Base-by-base conservation (phyloP, 2,329 filamentous ascomycete genomes). In the Venturia nashicola region DNA sequence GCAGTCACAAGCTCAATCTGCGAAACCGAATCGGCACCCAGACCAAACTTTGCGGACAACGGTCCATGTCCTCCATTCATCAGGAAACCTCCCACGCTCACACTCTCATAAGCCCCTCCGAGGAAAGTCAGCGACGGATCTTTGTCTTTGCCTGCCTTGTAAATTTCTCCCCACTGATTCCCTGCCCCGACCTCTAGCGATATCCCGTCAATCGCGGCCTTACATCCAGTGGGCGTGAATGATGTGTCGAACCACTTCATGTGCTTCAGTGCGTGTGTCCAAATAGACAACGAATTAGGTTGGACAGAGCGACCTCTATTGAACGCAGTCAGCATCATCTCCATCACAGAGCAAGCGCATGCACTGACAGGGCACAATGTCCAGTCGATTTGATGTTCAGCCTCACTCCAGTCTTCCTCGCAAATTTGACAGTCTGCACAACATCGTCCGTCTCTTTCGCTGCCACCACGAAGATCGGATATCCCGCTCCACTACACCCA, bases 1-100 rank as follows among this genome's bases (percentile, higher is more conserved):
- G 71, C 70, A 63, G 77, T 71, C 2, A 79, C 72, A 2, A 79
- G 63, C 54, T 71, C 75, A 3, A 76, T 76, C 16, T 69, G 69
- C 5, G 76, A 8, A 2, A 54, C 48, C 48, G 34, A 34, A 34
- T 54, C 48, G 23, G 48, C 48, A 63, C n/a, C 75, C 2, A 76
- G 67, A 2, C 75, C 75, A 62, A 70, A 72, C 32, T 69, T 68
- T 0, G 69, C 63, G 6, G 69, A 70, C 27, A 73, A 70, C 7
- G 70, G 69, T 1, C 71, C 73, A 65, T 76, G 75, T 0, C 75
- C 75, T 6, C 73, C 75, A 27, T 51, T 51, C 3, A 16, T 18
- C 23, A 64, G 32, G 57, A 62, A 64, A 11, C 62, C 62, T 27
- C 55, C 62, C 23, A 32, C 39, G 55, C 34, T 61, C 36, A 64